phyloP scores from a whole-genome alignment of 2,329 filamentous ascomycete genomes.

The Nigrospora oryzae region DNA sequence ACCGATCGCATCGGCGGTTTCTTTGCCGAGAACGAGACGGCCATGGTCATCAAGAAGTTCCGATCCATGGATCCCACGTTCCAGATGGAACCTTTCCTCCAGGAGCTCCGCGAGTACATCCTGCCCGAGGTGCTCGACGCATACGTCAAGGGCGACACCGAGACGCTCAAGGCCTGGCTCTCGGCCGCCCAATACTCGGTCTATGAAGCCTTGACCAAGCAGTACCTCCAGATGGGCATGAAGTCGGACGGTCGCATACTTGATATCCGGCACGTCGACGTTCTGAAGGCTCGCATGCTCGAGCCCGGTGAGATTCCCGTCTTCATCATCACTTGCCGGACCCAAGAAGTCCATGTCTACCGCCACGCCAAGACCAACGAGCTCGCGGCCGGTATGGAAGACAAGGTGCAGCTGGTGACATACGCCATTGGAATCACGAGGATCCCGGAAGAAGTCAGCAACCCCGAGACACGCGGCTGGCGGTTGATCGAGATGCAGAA shows the following conservation, averaged over 20 bases:
- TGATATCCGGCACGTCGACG: conserved; percentile 91
- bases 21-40: conserved; percentile 97
- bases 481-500: conserved; percentile 97
- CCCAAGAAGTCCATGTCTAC: conserved; percentile 97
- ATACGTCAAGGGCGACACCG: conserved; percentile 91
- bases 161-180: conserved; percentile 89
- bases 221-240: conserved; percentile 87
- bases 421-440: conserved; percentile 96
- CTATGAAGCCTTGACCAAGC: conserved; percentile 92
- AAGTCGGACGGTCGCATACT: conserved; percentile 93
- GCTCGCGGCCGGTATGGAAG: conserved; percentile 94
- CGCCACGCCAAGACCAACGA: conserved; percentile 82
- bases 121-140: conserved; percentile 94
- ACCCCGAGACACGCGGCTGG: conserved; percentile 95
- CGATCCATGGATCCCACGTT: conserved; percentile 91
- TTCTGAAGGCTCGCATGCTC: conserved; percentile 69
- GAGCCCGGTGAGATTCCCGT: conserved; percentile 86
- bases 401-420: conserved; percentile 95
- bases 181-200: conserved; percentile 94
- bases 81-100: conserved; percentile 88
- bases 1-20: conserved; percentile 89
- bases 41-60: conserved; percentile 96
- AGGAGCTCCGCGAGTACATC: conserved; percentile 95
- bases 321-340: conserved; percentile 93
- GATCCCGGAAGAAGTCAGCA: conserved; percentile 90